Evolutionary conservation across 345 rosid species (phyloP).

Genomic region (Lumnitzera littorea): DNA sequence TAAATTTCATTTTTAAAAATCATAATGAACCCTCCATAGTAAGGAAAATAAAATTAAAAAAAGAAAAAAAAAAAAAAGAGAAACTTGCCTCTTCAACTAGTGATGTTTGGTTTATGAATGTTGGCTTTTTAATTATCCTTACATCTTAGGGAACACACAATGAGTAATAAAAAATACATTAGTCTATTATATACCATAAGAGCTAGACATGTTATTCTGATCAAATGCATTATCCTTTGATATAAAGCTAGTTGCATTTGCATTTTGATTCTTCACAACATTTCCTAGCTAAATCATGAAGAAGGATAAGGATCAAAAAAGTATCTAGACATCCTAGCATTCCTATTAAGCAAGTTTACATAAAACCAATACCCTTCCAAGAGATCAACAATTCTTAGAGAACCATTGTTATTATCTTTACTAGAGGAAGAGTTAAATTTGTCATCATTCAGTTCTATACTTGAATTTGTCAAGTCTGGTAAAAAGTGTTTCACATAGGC

Average conservation of each 20-base stretch:
- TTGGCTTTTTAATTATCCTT: no score
- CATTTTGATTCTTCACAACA: constrained; percentile 3
- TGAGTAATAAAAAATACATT: no score
- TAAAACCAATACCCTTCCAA: constrained; percentile 69
- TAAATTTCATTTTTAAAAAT: no score
- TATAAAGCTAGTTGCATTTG: background rate
- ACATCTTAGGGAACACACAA: no score
- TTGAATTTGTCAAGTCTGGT: background rate
- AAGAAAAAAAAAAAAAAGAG: no score
- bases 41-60: no score
- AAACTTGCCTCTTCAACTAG: no score
- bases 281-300: constrained; percentile 18
- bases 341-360: constrained; percentile 31
- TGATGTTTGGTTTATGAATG: no score
- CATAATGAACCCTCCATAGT: no score
- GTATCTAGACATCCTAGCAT: constrained; percentile 37
- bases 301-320: constrained; percentile 58
- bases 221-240: background rate
- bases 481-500: background rate
- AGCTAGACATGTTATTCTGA: no score
- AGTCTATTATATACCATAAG: no score
- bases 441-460: constrained; percentile 25
- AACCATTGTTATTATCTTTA: constrained; percentile 9
- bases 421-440: constrained; percentile 13
- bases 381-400: constrained; percentile 35